Percentiles rank a stretch among this genome's conserved stretches.
phyloP scores from a whole-genome alignment of 2,329 filamentous ascomycete genomes.

The Cryoendolithus antarcticus region DNA sequence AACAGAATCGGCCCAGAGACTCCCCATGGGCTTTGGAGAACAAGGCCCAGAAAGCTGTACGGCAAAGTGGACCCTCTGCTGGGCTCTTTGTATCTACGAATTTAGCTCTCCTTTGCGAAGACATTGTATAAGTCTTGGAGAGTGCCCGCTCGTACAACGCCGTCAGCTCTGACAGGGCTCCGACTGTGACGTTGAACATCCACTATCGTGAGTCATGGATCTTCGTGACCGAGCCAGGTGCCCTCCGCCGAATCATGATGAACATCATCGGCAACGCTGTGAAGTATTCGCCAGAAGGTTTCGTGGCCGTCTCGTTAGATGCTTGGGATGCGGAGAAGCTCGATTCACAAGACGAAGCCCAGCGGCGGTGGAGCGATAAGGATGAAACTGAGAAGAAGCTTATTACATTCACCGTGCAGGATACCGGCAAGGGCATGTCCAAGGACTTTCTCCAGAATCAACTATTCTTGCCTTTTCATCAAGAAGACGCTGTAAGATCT shows the following conservation, averaged over 20 bases:
- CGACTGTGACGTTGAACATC: too few species aligned
- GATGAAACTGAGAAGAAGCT: background rate
- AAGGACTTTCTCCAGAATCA: slow-evolving; percentile 48
- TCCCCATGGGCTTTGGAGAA: too few species aligned
- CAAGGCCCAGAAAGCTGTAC: too few species aligned
- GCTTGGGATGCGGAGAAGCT: slow-evolving; percentile 14
- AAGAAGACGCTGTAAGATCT: slow-evolving; percentile 49
- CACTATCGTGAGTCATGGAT: slow-evolving; percentile 33
- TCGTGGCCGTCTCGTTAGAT: slow-evolving; percentile 27
- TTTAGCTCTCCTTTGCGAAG: too few species aligned
- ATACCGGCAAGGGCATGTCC: slow-evolving; percentile 55
- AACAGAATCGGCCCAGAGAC: too few species aligned
- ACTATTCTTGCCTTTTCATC: slow-evolving; percentile 51
- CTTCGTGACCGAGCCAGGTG: slow-evolving; percentile 33
- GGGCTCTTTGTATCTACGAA: too few species aligned
- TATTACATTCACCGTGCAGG: slow-evolving; percentile 32
- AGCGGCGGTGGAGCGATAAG: slow-evolving; percentile 6
- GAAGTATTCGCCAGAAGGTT: slow-evolving; percentile 33
- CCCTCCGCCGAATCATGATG: slow-evolving; percentile 34
- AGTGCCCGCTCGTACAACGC: too few species aligned
- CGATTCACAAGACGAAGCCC: slow-evolving; percentile 9
- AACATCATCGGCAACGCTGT: slow-evolving; percentile 36
- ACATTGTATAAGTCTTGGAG: too few species aligned
- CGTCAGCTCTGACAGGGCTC: too few species aligned
- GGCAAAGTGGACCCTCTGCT: too few species aligned